These are phyloP conservation scores for Tuber umbilicatum DNA, from an alignment of 495 filamentous ascomycete species.

Conservation along the genomic window DNA sequence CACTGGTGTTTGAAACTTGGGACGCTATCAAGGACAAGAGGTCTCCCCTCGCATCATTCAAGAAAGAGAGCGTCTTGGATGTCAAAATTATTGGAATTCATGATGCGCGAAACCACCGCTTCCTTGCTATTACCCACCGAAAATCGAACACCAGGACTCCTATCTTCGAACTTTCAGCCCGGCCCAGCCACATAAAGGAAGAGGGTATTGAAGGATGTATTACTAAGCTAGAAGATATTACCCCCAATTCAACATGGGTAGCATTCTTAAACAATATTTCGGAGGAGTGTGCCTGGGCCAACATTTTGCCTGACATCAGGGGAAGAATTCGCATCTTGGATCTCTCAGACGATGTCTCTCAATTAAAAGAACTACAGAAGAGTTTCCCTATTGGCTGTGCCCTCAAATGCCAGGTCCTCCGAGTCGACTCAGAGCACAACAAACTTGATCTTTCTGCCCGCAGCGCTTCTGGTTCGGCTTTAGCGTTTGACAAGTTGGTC, in stretches of 20 bases:
- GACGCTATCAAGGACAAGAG: constrained; percentile 78
- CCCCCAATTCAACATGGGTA: constrained; percentile 60
- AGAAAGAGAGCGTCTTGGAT: constrained; percentile 58
- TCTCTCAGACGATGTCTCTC: constrained; percentile 74
- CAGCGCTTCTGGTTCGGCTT: constrained; percentile 50
- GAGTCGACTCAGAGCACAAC: constrained; percentile 63
- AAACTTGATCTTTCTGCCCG: constrained; percentile 77
- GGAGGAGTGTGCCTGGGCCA: constrained; percentile 75
- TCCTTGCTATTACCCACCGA: constrained; percentile 83
- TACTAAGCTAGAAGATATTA: constrained; percentile 66
- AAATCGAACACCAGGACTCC: constrained; percentile 56
- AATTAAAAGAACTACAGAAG: constrained; percentile 64
- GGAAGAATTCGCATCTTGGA: constrained; percentile 75
- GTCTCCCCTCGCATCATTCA: constrained; percentile 65
- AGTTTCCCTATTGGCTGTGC: constrained; percentile 86
- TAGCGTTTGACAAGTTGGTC: constrained; percentile 62
- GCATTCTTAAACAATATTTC: constrained; percentile 85
- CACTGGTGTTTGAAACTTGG: constrained; percentile 80
- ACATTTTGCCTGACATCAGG: constrained; percentile 80
- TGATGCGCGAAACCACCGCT: constrained; percentile 82
- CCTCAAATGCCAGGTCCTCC: constrained; percentile 66
- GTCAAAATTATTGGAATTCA: constrained; percentile 81
- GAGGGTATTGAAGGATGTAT: constrained; percentile 44
- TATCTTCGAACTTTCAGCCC: constrained; percentile 85
- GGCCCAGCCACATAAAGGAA: constrained; percentile 57